phyloP scores from a whole-genome alignment of 441 rosid genomes.

The Pelargonium australe region DNA sequence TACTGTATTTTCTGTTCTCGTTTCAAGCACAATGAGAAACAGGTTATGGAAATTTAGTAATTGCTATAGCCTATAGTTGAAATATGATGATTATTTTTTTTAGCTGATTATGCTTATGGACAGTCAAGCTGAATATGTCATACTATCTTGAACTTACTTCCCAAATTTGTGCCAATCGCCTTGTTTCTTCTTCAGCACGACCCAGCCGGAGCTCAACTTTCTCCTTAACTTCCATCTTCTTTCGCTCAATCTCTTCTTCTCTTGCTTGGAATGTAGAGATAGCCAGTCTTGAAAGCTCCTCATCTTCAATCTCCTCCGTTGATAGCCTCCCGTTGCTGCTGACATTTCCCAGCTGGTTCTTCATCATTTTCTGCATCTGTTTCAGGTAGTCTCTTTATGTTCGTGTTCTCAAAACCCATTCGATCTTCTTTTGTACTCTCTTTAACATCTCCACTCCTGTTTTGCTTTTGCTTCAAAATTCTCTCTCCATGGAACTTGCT shows the following conservation, averaged over 20 bases:
- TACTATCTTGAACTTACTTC: constrained; percentile 36
- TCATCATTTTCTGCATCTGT: constrained; percentile 18
- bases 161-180: constrained; percentile 57
- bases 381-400: background rate
- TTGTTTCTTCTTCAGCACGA: constrained; percentile 74
- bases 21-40: background rate
- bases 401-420: background rate
- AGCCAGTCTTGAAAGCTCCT: constrained; percentile 43
- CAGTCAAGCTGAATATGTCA: too few species aligned
- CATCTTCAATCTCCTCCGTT: constrained; percentile 47
- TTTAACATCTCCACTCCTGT: background rate
- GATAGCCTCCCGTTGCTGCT: constrained; percentile 42
- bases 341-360: constrained; percentile 24
- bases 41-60: background rate
- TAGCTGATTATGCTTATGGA: too few species aligned
- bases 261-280: constrained; percentile 52
- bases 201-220: constrained; percentile 61
- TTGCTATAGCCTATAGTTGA: background rate
- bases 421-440: background rate
- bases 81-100: background rate
- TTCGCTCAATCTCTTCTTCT: constrained; percentile 81
- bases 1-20: background rate
- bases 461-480: constrained; percentile 1
- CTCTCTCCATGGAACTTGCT: background rate
- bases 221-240: constrained; percentile 58